Conservation (phyloP, 495 filamentous ascomycete species). For the Opeltia flavorubescens region DNA sequence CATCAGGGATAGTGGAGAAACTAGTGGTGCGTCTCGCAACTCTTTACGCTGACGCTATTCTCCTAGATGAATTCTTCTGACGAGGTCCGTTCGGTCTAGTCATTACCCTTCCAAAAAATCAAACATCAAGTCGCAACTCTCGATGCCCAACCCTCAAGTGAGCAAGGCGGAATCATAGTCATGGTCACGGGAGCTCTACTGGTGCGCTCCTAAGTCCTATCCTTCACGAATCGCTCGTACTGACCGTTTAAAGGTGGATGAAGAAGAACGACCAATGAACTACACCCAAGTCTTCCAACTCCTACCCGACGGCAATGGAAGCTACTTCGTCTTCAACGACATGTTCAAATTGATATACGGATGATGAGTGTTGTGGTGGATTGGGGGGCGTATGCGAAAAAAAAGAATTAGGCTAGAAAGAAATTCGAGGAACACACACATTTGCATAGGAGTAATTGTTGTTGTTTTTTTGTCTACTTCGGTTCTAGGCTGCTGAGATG, state of each 20-base stretch:
- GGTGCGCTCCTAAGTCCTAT: slow-evolving; percentile 35
- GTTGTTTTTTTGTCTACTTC: too few species aligned
- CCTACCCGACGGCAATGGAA: slow-evolving; percentile 46
- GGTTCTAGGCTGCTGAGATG: too few species aligned
- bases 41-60: not conserved
- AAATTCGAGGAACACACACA: not conserved
- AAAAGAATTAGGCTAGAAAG: too few species aligned
- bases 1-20: slow-evolving; percentile 55
- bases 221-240: not conserved
- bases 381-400: too few species aligned
- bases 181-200: slow-evolving; percentile 71
- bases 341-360: slow-evolving; percentile 73
- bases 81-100: slow-evolving; percentile 26
- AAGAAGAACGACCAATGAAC: slow-evolving; percentile 63
- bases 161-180: slow-evolving; percentile 55
- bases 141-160: slow-evolving; percentile 41
- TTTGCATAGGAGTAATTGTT: not conserved
- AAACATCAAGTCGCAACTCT: slow-evolving; percentile 51
- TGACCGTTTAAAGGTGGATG: slow-evolving; percentile 51
- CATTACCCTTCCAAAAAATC: slow-evolving; percentile 68
- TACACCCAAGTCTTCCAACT: slow-evolving; percentile 82
- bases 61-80: not conserved
- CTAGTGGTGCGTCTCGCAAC: slow-evolving; percentile 41
- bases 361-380: too few species aligned
- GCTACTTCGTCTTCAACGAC: slow-evolving; percentile 83